Conservation (phyloP, 2,329 filamentous ascomycete species). For the Lizonia empirigonia region DNA sequence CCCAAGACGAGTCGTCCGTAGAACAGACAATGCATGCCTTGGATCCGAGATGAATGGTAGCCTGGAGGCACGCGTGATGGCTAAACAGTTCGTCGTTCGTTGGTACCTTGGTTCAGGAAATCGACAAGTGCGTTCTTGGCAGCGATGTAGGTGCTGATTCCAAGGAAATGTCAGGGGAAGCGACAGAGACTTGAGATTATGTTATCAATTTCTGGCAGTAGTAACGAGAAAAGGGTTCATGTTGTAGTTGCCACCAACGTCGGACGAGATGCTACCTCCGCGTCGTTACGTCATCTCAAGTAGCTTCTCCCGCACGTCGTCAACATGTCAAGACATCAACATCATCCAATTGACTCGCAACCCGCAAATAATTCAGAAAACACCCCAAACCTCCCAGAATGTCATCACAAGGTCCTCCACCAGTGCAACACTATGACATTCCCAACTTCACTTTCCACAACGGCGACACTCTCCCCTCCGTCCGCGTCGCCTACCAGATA, state of each 20-base stretch:
- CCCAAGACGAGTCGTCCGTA: slow-evolving; percentile 13
- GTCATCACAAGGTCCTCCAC: slow-evolving; percentile 19
- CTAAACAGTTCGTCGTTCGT: background rate
- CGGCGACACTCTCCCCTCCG: slow-evolving; percentile 20
- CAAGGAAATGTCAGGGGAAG: background rate
- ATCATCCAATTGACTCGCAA: background rate
- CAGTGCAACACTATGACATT: slow-evolving; percentile 22
- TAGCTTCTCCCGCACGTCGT: background rate
- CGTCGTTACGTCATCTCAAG: slow-evolving; percentile 11
- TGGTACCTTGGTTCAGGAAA: background rate
- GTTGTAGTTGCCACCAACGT: slow-evolving; percentile 4
- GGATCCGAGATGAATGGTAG: no score
- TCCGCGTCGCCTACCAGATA: slow-evolving; percentile 31
- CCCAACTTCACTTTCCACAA: slow-evolving; percentile 28
- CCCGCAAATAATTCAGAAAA: background rate
- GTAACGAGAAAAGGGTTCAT: no score
- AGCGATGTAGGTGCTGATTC: background rate
- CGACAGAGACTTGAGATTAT: no score
- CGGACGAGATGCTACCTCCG: background rate
- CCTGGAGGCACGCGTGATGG: background rate
- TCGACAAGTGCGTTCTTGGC: background rate
- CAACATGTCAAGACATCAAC: background rate
- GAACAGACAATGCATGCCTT: slow-evolving; percentile 6
- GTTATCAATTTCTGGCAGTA: no score
- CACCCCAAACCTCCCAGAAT: background rate